phyloP scores from a whole-genome alignment of 495 filamentous ascomycete species.

The Podospora appendiculata region DNA sequence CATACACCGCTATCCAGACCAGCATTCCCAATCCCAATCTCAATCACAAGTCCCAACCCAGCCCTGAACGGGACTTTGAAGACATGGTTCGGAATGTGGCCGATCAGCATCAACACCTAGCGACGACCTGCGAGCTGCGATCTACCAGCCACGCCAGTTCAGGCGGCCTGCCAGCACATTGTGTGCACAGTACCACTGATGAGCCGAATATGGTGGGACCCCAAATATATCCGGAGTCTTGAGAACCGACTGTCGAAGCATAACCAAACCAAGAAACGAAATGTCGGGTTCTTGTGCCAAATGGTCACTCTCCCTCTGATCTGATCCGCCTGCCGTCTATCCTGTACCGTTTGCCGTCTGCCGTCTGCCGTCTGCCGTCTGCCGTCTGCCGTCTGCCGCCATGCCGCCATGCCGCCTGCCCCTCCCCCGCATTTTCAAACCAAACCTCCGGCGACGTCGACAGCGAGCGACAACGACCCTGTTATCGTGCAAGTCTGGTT shows the following conservation, averaged over 20 bases:
- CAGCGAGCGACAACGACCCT: not conserved
- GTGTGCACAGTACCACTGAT: not conserved
- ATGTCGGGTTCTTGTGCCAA: not conserved
- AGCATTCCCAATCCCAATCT: too few relatives aligned
- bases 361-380: not conserved
- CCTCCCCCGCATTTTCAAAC: slow-evolving; percentile 3
- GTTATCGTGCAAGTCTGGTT: not conserved
- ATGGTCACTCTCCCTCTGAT: not conserved
- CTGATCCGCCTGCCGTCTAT: not conserved
- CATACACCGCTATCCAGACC: too few relatives aligned
- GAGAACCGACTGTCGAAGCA: too few relatives aligned
- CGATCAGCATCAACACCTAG: too few relatives aligned
- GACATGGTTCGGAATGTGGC: too few relatives aligned
- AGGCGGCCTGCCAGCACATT: too few relatives aligned
- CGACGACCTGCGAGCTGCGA: too few relatives aligned
- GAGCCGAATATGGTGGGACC: not conserved
- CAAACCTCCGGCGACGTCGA: not conserved
- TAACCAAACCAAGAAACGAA: not conserved
- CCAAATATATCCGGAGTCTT: too few relatives aligned
- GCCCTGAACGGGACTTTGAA: too few relatives aligned
- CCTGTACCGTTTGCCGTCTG: not conserved
- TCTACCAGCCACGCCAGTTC: too few relatives aligned
- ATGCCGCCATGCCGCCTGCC: not conserved
- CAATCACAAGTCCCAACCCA: too few relatives aligned
- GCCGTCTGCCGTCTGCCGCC: not conserved